phyloP scores from a whole-genome alignment of 2,329 filamentous ascomycete species.

The Pyricularia sp. region DNA sequence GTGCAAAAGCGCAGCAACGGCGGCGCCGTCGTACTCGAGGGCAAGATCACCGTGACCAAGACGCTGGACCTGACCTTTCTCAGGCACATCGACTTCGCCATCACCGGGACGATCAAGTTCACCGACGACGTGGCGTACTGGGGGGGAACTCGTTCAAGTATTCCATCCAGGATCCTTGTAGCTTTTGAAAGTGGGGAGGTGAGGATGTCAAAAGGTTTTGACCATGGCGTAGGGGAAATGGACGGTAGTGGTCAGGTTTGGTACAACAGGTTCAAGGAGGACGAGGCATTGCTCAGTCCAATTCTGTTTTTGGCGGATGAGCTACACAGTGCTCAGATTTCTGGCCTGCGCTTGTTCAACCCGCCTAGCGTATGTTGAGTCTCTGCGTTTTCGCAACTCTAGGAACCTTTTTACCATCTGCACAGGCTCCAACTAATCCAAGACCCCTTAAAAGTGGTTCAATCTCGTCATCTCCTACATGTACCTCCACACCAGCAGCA shows the following conservation, averaged over 20 bases:
- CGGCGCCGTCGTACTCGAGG: slow-evolving; percentile 42
- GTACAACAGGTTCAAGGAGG: slow-evolving; percentile 47
- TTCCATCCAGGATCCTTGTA: slow-evolving; percentile 50
- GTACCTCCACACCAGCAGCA: slow-evolving; percentile 36
- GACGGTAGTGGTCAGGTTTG: slow-evolving; percentile 53
- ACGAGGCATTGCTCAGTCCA: slow-evolving; percentile 42
- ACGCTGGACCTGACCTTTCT: slow-evolving; percentile 44
- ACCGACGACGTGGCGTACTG: slow-evolving; percentile 50
- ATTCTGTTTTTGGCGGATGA: slow-evolving; percentile 40
- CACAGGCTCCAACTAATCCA: not conserved
- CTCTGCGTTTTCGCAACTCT: not conserved
- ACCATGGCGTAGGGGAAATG: slow-evolving; percentile 21
- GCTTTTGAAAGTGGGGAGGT: slow-evolving; percentile 55
- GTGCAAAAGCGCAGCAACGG: slow-evolving; percentile 47
- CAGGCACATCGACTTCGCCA: slow-evolving; percentile 42
- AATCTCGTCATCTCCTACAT: slow-evolving; percentile 40
- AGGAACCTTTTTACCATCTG: too few species aligned
- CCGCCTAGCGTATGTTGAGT: slow-evolving; percentile 20
- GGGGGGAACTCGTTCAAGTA: slow-evolving; percentile 49
- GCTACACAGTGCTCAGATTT: slow-evolving; percentile 40
- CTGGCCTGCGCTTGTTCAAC: slow-evolving; percentile 43
- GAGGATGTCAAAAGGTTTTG: slow-evolving; percentile 56
- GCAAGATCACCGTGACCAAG: slow-evolving; percentile 41
- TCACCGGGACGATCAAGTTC: slow-evolving; percentile 22
- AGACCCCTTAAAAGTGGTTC: slow-evolving; percentile 31